These are phyloP conservation scores for Aureoboletus auriporus DNA, from an alignment of 768 basidiomycete genomes.

Conservation along the genomic window DNA sequence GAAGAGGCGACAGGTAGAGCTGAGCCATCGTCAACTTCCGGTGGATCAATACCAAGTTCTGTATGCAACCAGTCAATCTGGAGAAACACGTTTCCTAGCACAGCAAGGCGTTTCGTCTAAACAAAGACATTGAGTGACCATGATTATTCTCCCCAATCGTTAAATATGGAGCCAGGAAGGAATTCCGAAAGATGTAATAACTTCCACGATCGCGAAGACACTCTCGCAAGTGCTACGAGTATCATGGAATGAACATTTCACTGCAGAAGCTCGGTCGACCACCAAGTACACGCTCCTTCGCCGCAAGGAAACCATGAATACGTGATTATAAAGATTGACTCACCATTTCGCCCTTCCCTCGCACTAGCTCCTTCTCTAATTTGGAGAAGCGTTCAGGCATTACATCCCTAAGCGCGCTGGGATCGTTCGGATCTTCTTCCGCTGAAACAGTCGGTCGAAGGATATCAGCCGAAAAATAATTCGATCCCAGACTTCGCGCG, in stretches of 20 bases:
- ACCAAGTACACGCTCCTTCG: neutral
- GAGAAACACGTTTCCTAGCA: slow-evolving; percentile 59
- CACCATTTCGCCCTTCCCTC: slow-evolving; percentile 85
- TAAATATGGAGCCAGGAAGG: neutral
- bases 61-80: slow-evolving; percentile 81
- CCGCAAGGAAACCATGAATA: neutral
- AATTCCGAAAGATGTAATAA: neutral
- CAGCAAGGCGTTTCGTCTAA: slow-evolving; percentile 63
- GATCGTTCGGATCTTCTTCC: slow-evolving; percentile 38
- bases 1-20: slow-evolving; percentile 29
- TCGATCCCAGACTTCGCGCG: slow-evolving; percentile 54
- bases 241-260: no score
- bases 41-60: slow-evolving; percentile 74
- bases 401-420: slow-evolving; percentile 57
- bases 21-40: slow-evolving; percentile 46
- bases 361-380: slow-evolving; percentile 79
- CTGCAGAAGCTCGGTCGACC: neutral
- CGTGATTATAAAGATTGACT: slow-evolving; percentile 25
- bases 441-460: slow-evolving; percentile 42
- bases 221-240: no score
- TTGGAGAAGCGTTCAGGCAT: slow-evolving; percentile 76
- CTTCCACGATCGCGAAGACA: neutral
- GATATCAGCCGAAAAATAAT: slow-evolving; percentile 57
- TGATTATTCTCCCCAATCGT: neutral
- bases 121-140: slow-evolving; percentile 3